Evolutionary conservation across 2,329 filamentous ascomycete genomes (phyloP).

Genomic region (Exutisphaerella laricina): DNA sequence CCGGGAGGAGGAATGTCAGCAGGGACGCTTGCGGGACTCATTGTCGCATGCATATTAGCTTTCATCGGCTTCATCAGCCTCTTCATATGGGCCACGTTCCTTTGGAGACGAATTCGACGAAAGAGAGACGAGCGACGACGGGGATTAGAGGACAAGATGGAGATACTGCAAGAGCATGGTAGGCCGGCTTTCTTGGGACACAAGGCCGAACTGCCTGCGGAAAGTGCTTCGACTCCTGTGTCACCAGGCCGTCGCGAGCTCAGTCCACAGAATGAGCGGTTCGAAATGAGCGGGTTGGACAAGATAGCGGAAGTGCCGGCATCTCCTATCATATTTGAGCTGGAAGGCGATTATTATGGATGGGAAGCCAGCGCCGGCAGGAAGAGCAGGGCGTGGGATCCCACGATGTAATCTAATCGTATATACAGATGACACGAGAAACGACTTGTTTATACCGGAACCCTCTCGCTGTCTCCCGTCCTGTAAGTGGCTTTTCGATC

Average conservation of each 20-base stretch:
- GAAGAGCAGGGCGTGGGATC: conserved; percentile 5
- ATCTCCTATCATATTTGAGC: background rate
- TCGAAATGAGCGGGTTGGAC: conserved; percentile 3
- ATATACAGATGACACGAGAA: conserved; percentile 2
- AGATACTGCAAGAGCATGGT: background rate
- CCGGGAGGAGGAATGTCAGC: background rate
- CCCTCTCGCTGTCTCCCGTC: no score
- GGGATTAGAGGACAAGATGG: background rate
- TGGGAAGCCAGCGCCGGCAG: conserved; percentile 6
- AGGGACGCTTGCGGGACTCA: background rate
- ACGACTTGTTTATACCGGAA: no score
- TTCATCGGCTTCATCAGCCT: conserved; percentile 7
- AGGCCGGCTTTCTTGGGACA: conserved; percentile 2
- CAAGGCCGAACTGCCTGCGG: conserved; percentile 3
- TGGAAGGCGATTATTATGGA: conserved; percentile 1
- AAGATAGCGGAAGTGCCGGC: conserved; percentile 5
- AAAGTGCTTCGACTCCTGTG: background rate
- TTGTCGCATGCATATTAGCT: background rate
- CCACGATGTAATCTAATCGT: conserved; percentile 2
- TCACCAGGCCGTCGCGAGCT: background rate
- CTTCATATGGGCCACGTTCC: conserved; percentile 7
- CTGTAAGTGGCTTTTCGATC: no score
- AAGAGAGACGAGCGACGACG: background rate
- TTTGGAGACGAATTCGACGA: background rate
- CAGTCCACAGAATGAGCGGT: conserved; percentile 2